Evolutionary conservation across 371 early-diverging fungal species (phyloP).

Genomic region (Mortierella sp.): DNA sequence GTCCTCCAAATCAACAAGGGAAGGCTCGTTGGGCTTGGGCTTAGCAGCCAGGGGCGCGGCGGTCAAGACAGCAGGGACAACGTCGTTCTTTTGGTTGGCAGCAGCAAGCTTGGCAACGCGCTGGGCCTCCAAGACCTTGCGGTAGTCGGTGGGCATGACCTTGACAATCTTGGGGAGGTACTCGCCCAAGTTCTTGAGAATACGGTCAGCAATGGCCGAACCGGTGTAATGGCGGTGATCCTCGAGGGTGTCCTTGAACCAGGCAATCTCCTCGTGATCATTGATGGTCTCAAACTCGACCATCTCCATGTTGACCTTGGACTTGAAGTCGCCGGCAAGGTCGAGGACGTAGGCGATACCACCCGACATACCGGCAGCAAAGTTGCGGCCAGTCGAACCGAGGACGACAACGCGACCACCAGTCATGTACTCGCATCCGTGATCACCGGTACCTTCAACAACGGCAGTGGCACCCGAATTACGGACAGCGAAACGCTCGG

Average conservation of each 20-base stretch:
- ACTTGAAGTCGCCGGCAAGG: constrained; percentile 68
- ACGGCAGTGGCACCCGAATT: constrained; percentile 97
- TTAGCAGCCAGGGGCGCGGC: constrained; percentile 57
- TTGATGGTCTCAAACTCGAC: constrained; percentile 88
- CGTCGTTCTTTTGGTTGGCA: constrained; percentile 31
- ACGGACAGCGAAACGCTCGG: constrained; percentile 97
- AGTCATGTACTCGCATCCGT: constrained; percentile 99
- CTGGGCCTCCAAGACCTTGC: constrained; percentile 80
- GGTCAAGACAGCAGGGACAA: constrained; percentile 56
- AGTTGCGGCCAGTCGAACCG: constrained; percentile 91
- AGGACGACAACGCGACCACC: constrained; percentile 91
- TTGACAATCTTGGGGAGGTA: constrained; percentile 88
- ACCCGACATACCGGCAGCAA: constrained; percentile 97
- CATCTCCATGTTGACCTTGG: constrained; percentile 91
- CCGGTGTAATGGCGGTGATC: constrained; percentile 89
- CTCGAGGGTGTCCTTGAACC: constrained; percentile 82
- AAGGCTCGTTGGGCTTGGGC: constrained; percentile 66
- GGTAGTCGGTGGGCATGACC: constrained; percentile 96
- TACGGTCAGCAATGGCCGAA: constrained; percentile 83
- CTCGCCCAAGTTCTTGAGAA: constrained; percentile 80
- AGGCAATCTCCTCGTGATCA: constrained; percentile 81
- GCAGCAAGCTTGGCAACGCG: constrained; percentile 59
- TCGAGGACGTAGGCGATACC: constrained; percentile 93
- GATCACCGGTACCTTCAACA: constrained; percentile 98
- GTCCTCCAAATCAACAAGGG: constrained; percentile 93